Base-by-base conservation (phyloP, 257 asterid genomes). In the Catharanthus roseus region DNA sequence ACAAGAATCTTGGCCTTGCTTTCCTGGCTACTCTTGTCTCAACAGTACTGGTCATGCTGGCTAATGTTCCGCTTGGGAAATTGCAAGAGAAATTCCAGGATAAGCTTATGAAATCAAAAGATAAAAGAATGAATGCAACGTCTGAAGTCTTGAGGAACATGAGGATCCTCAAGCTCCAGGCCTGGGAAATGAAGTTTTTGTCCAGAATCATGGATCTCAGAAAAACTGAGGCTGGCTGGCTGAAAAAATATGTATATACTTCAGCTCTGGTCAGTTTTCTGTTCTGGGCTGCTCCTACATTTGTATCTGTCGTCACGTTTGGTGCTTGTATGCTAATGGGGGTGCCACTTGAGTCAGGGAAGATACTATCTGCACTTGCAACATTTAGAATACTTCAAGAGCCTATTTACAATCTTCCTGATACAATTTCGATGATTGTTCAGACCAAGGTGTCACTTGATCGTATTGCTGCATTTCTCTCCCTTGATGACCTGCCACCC, bases 371-470 rank as follows among this genome's bases (percentile, higher is more conserved):
- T 19, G 95, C 98, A 0, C 89, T 93, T 10, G 97, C 97, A 21
- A 93, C 96, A 26, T 93, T 93, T 71, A 77, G 96, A 72, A 90
- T 93, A 65, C 97, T 93, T 66, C 97, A 93, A 67, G 95, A 85
- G 74, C 92, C 97, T 15, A 90, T 93, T 16, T 90, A 87, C 74
- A 81, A 11, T 77, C 92, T 91, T 49, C 96, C 98, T 1, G 97
- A 90, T 28, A 82, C 93, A 18, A 86, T 93, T 75, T 80, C 98
- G 62, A 84, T 86, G 96, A 83, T 87, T 38, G 85, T 87, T 82
- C 98, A 93, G 83, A 85, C 96, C 41, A 93, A 93, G 84, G 98
- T 93, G 29, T 93, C 98, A 10, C 96, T 91, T 16, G 97, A 89
- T 71, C 88, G 97, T 72, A 87, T 93, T 29, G 86, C 98, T 0